These are phyloP conservation scores for Diaporthe aspalathi DNA, from an alignment of 2,329 filamentous ascomycete genomes.

Conservation along the genomic window DNA sequence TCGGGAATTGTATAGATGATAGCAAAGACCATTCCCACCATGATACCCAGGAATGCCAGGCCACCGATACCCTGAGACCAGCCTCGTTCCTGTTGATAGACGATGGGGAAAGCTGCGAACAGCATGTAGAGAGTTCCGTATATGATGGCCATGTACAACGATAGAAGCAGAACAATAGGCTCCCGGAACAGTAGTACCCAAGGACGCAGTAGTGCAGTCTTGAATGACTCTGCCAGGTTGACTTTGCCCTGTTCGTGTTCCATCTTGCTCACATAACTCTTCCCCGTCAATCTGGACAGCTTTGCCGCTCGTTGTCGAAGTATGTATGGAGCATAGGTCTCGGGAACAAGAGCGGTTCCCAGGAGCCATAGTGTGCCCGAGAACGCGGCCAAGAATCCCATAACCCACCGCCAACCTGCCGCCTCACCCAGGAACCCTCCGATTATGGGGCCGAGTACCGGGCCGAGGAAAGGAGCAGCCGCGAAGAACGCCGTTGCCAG, in stretches of 20 bases:
- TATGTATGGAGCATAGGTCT: conserved; percentile 71
- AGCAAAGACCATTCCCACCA: conserved; percentile 71
- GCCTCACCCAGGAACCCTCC: conserved; percentile 72
- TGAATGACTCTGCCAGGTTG: conserved; percentile 61
- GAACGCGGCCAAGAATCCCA: conserved; percentile 71
- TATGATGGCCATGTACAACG: conserved; percentile 72
- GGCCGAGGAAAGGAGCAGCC: conserved; percentile 72
- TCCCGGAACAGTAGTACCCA: conserved; percentile 75
- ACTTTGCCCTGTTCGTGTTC: conserved; percentile 57
- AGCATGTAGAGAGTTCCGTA: conserved; percentile 67
- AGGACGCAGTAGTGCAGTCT: conserved; percentile 68
- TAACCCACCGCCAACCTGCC: conserved; percentile 73
- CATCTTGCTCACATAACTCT: conserved; percentile 64
- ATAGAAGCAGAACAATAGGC: conserved; percentile 73
- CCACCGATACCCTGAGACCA: conserved; percentile 70
- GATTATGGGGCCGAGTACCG: conserved; percentile 58
- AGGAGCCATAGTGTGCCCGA: conserved; percentile 68
- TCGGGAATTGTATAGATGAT: conserved; percentile 63
- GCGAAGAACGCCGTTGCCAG: conserved; percentile 70
- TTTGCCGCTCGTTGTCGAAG: conserved; percentile 63
- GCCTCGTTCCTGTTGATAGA: conserved; percentile 68
- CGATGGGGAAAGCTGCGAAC: conserved; percentile 68
- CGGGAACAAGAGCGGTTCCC: conserved; percentile 63
- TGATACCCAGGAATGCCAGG: conserved; percentile 72
- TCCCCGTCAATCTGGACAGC: conserved; percentile 64